Evolutionary conservation across 176 grass and related monocot species (phyloP).

Genomic region (Zoysia japonica): DNA sequence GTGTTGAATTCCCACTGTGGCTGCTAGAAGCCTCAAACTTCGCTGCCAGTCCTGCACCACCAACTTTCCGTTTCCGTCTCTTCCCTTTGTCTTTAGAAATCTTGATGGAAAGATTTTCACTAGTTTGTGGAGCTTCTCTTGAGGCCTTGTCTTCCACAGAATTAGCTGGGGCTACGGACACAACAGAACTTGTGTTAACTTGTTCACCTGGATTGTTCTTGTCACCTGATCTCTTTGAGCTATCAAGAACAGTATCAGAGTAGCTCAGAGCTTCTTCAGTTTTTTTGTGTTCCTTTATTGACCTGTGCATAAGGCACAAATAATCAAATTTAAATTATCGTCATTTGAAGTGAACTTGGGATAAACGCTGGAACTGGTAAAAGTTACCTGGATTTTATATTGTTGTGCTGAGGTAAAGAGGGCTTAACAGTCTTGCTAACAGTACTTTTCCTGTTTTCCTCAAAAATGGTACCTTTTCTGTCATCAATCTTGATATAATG

Average conservation of each 20-base stretch:
- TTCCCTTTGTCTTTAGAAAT: constrained; percentile 69
- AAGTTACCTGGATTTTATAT: constrained; percentile 71
- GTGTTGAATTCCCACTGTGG: constrained; percentile 88
- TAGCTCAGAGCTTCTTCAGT: constrained; percentile 41
- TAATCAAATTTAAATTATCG: constrained; percentile 26
- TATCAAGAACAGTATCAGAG: constrained; percentile 41
- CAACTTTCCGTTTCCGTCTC: constrained; percentile 53
- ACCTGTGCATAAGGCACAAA: constrained; percentile 56
- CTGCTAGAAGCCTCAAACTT: constrained; percentile 97
- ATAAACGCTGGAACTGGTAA: neutral
- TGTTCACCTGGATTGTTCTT: constrained; percentile 44
- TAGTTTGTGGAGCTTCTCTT: constrained; percentile 46
- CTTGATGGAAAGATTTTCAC: constrained; percentile 69
- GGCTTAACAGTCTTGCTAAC: constrained; percentile 54
- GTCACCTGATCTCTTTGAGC: constrained; percentile 43
- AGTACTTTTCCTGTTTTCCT: constrained; percentile 28
- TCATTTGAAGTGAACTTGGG: constrained; percentile 8
- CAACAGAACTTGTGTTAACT: constrained; percentile 40
- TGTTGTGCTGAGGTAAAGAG: constrained; percentile 47
- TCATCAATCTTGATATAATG: constrained; percentile 56
- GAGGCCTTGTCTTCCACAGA: constrained; percentile 47
- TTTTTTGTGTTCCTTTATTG: constrained; percentile 59
- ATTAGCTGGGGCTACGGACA: constrained; percentile 33
- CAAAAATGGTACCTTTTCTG: constrained; percentile 27
- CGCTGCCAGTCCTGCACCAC: constrained; percentile 49